Evolutionary conservation across 192 early-diverging fungal genomes (phyloP).

Genomic region (Backusella mclennaniae): DNA sequence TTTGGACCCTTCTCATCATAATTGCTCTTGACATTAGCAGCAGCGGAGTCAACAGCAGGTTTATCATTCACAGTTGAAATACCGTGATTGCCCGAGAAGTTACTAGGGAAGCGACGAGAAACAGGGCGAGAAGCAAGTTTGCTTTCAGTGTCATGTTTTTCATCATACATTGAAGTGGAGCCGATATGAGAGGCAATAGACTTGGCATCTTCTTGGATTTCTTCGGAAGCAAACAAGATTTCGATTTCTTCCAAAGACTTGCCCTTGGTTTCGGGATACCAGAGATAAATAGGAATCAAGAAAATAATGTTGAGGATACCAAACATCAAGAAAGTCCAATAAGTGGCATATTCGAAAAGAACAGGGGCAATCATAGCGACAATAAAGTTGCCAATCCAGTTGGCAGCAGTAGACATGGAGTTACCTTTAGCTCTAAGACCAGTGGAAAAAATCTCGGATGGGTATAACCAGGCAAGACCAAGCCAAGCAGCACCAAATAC

Average conservation of each 20-base stretch:
- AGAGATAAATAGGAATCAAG: conserved; percentile 55
- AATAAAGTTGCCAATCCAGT: conserved; percentile 80
- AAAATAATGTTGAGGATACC: conserved; percentile 51
- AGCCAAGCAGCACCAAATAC: conserved; percentile 79
- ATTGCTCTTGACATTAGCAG: conserved; percentile 22
- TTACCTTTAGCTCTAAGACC: conserved; percentile 76
- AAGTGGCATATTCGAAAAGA: conserved; percentile 56
- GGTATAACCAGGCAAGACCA: conserved; percentile 81
- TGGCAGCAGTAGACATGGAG: conserved; percentile 69
- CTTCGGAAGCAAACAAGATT: conserved; percentile 29
- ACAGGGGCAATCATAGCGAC: conserved; percentile 67
- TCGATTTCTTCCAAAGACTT: conserved; percentile 64
- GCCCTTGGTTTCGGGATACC: conserved; percentile 86
- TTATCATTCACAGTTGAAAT: conserved; percentile 2
- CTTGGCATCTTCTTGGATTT: conserved; percentile 29
- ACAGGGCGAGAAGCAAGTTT: conserved; percentile 9
- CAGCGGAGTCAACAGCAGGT: conserved; percentile 17
- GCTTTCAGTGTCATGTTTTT: conserved; percentile 27
- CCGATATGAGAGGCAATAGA: conserved; percentile 31
- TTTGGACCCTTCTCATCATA: conserved; percentile 29
- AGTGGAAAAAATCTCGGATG: conserved; percentile 80
- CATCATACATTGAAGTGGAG: conserved; percentile 23
- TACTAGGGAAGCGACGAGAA: conserved; percentile 25
- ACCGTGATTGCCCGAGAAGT: conserved; percentile 16
- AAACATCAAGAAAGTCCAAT: conserved; percentile 59